Evolutionary conservation across 495 filamentous ascomycete genomes (phyloP), one percentile per base, ranked within the genome.

Genomic region (Penicillium odoratum): DNA sequence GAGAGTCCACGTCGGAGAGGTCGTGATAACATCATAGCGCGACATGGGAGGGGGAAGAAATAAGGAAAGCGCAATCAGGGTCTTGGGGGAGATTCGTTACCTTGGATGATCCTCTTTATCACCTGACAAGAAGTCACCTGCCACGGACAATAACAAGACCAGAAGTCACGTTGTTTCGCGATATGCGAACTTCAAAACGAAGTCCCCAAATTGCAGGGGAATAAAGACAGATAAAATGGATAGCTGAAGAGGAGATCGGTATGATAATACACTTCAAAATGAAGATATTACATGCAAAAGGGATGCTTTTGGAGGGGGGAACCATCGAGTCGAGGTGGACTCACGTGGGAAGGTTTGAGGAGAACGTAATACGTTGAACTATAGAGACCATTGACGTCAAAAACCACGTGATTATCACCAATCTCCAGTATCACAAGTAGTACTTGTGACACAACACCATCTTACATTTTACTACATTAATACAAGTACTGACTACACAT

Each of bases 71-170:
- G 31, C 38, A 48, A 40, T 45, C 36, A 53, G 53, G 57, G 59
- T 51, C 47, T 29, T 59, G 61, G 61, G 61, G 62, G 29, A 45
- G 52, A 44, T 44, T 70, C 58, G 73, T 65, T 79, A 75, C 74
- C 75, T 76, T 76, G 69, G 70, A 74, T 73, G 74, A 71, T 70
- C 66, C 63, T 69, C 59, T 76, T 69, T 79, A 79, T 79, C 76
- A 79, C 76, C 76, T 79, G 76, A 79, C 76, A 73, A 62, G 64
- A 79, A 76, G 76, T 79, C 75, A 79, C 76, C 75, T 78, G 75
- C 75, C 71, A 69, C 69, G 65, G 70, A 74, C 69, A 74, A 76
- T 73, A 79, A 77, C 75, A 77, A 71, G 73, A 75, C 49, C 53
- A 55, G 65, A 65, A 59, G 59, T 66, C 68, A 69, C 65, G 65